phyloP scores from a whole-genome alignment of 768 basidiomycete genomes.

The Collybia mongolica region DNA sequence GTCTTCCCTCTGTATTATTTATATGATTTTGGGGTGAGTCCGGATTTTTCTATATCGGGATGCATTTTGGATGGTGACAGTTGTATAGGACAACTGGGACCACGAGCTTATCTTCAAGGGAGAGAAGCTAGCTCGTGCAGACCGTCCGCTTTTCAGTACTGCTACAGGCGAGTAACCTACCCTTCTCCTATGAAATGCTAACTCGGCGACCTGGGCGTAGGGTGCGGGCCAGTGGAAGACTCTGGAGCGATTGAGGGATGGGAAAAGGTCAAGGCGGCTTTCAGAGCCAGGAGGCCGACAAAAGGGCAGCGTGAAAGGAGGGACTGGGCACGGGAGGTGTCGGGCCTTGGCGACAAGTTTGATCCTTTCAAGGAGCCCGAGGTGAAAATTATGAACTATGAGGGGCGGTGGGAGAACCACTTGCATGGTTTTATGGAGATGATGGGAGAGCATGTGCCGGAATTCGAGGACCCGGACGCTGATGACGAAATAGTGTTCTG shows the following conservation, averaged over 20 bases:
- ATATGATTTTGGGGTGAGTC: conserved; percentile 18
- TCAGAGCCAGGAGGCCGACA: neutral
- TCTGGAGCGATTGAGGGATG: conserved; percentile 5
- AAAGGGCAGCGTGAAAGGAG: neutral
- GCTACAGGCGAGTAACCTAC: conserved; percentile 3
- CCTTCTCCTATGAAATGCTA: neutral
- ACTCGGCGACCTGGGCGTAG: neutral
- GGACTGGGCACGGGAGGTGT: conserved; percentile 1
- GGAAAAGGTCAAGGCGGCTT: conserved; percentile 7
- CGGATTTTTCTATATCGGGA: neutral
- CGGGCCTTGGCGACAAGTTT: neutral
- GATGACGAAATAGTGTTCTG: neutral
- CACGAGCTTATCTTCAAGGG: conserved; percentile 14
- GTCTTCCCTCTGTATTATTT: conserved; percentile 12
- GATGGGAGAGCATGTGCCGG: neutral
- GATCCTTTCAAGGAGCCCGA: conserved; percentile 9
- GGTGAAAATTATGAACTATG: conserved; percentile 9
- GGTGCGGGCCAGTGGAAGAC: conserved; percentile 7
- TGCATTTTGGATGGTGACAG: neutral
- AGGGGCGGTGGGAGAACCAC: conserved; percentile 12
- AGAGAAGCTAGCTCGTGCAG: conserved; percentile 7
- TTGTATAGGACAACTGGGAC: conserved; percentile 21
- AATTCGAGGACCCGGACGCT: neutral
- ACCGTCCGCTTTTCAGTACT: conserved; percentile 10
- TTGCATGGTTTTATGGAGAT: neutral